A percentile compares a stretch with the other conserved stretches of the same genome.
phyloP scores from a whole-genome alignment of 1,139 yeast genomes.

The Yamadazyma mexicana region DNA sequence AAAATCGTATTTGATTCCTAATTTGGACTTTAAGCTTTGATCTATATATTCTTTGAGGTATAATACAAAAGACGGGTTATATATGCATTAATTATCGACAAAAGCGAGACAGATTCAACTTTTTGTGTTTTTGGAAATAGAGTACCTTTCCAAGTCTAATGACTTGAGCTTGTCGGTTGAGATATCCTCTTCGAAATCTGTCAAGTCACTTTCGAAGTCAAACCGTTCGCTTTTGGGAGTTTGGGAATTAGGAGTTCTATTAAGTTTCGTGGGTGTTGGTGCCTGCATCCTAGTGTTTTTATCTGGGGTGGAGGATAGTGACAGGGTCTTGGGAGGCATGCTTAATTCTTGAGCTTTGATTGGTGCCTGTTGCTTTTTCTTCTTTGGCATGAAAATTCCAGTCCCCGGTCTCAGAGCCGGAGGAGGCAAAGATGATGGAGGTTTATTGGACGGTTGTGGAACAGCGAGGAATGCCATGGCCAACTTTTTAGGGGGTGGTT shows the following conservation, averaged over 20 bases:
- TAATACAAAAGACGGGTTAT: background rate
- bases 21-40: background rate
- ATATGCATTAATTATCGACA: background rate
- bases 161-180: slow-evolving; percentile 14
- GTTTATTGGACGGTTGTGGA: background rate
- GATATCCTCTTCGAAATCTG: slow-evolving; percentile 31
- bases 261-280: background rate
- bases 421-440: background rate
- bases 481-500: no score
- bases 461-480: no score
- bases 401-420: background rate
- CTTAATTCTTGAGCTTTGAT: background rate
- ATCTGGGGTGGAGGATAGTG: background rate
- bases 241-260: background rate
- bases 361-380: background rate
- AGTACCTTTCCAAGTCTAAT: slow-evolving; percentile 14
- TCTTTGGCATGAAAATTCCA: slow-evolving; percentile 14
- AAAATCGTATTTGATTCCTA: background rate
- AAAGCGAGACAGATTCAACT: no score
- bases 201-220: slow-evolving; percentile 20
- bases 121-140: background rate
- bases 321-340: background rate
- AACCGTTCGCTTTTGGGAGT: slow-evolving; percentile 6
- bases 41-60: background rate
- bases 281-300: background rate